Percentiles rank a stretch among this genome's conserved stretches.
Evolutionary conservation across 1,139 yeast genomes (phyloP).

Genomic region (Kodamaea alishanica): DNA sequence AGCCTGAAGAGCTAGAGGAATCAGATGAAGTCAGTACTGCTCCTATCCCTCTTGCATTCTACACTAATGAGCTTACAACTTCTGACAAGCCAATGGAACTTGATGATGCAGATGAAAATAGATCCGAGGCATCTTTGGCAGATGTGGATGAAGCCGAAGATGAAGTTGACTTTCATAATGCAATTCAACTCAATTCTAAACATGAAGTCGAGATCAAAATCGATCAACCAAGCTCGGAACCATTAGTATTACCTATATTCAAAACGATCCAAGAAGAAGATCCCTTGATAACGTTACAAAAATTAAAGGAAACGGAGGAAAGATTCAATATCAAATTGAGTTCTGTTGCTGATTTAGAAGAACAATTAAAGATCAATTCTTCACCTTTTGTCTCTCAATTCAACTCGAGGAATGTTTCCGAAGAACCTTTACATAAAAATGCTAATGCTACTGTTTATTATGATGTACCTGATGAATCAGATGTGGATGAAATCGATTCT

Average conservation of each 20-base stretch:
- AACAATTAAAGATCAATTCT: slow-evolving; percentile 13
- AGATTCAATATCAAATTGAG: slow-evolving; percentile 31
- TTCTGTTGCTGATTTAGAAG: slow-evolving; percentile 30
- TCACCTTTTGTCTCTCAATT: slow-evolving; percentile 4
- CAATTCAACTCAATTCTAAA: not conserved
- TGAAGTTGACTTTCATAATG: slow-evolving; percentile 1
- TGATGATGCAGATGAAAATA: slow-evolving; percentile 17
- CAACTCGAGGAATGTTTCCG: slow-evolving; percentile 1
- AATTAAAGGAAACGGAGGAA: slow-evolving; percentile 30
- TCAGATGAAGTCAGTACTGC: slow-evolving; percentile 11
- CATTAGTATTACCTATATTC: slow-evolving; percentile 23
- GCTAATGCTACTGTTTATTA: not conserved
- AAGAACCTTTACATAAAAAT: slow-evolving; percentile 1
- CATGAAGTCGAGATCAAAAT: not conserved
- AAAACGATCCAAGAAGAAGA: slow-evolving; percentile 31
- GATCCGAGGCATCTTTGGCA: slow-evolving; percentile 29
- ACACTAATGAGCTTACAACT: slow-evolving; percentile 11
- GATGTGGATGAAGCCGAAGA: slow-evolving; percentile 19
- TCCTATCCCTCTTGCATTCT: slow-evolving; percentile 20
- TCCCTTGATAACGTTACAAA: slow-evolving; percentile 27
- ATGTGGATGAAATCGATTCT: slow-evolving; percentile 1
- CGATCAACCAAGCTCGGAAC: no score
- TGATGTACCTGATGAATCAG: slow-evolving; percentile 3
- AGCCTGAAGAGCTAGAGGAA: slow-evolving; percentile 3
- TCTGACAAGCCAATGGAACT: slow-evolving; percentile 7